Conservation (phyloP, 2,329 filamentous ascomycete species). For the Arachnomyces sp. region DNA sequence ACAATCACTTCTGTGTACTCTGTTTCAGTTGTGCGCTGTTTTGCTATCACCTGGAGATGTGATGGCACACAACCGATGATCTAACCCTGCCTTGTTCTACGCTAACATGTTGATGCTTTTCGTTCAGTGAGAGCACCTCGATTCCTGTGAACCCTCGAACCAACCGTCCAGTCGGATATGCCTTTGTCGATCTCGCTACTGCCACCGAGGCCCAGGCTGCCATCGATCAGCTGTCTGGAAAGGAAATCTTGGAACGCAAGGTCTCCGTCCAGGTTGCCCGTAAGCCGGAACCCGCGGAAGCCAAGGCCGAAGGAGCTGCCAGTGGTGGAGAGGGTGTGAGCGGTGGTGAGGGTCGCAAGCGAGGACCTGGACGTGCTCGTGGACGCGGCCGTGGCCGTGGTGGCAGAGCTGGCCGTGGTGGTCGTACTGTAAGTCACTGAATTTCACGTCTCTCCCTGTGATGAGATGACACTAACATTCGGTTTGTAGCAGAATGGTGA, state of each 20-base stretch:
- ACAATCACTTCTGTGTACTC: background rate
- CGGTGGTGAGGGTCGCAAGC: constrained; percentile 57
- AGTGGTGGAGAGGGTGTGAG: constrained; percentile 67
- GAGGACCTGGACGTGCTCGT: constrained; percentile 51
- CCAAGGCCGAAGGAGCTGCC: constrained; percentile 63
- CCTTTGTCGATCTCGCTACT: constrained; percentile 95
- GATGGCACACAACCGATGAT: too few relatives aligned
- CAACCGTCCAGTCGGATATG: constrained; percentile 95
- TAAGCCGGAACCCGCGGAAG: constrained; percentile 81
- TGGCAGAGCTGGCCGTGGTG: constrained; percentile 60
- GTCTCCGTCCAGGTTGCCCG: constrained; percentile 97
- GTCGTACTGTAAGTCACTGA: constrained; percentile 52
- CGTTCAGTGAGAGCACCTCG: constrained; percentile 83
- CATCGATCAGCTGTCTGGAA: constrained; percentile 89
- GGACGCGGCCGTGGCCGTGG: constrained; percentile 53
- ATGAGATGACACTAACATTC: constrained; percentile 2
- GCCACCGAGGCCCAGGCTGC: constrained; percentile 91
- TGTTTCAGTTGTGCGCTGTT: background rate
- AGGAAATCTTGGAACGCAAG: constrained; percentile 97
- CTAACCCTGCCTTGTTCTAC: constrained; percentile 4
- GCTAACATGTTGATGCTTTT: constrained; percentile 29
- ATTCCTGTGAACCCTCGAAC: constrained; percentile 99
- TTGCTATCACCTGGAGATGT: background rate
- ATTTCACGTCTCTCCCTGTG: background rate
- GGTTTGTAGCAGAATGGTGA: constrained; percentile 18